Evolutionary conservation across 495 filamentous ascomycete species (phyloP), one percentile per base, ranked within the genome.

Genomic region (Penicillium crystallinum): DNA sequence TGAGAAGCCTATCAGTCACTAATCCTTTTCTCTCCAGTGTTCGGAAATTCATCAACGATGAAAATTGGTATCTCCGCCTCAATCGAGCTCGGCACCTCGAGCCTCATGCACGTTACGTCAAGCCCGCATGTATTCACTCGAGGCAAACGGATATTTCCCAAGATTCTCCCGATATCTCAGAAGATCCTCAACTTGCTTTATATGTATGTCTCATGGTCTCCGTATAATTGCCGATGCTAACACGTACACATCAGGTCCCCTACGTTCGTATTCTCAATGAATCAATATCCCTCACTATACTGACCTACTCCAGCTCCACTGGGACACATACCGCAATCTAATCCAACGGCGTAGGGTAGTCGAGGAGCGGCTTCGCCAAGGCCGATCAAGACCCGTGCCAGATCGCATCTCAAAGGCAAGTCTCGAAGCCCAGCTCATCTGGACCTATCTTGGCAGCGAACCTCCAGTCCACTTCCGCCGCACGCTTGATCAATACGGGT

Each of bases 401-500:
- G 55, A 65, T 23, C 64, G 79, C 12, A 71, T 87, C 22, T 76
- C 75, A 0, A 66, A 78, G 6, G 81, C 81, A 0, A 71, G 59
- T 34, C 62, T 84, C 4, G 83, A 85, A 49, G 70, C 78, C 15
- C 75, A 80, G 41, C 68, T 86, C 2, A 80, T 85, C 10, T 87
- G 84, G 84, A 74, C 81, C 54, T 83, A 81, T 46, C 69, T 87
- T 0, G 79, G 78, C n/a, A 79, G 74, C 41, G 81, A 88, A 44
- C 81, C 79, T 6, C 83, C 83, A 0, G 68, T 86, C 15, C 85
- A 86, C 55, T 79, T 77, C 52, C 76, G 84, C 9, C 71, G 84
- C 27, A 87, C 84, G 1, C 55, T 88, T 8, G 84, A 88, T 49
- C 83, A 87, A 57, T 87, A 77, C 46, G 82, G 83, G 0, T 85